Base-by-base conservation (phyloP, 139 green algal species). In the Volvox africanus region DNA sequence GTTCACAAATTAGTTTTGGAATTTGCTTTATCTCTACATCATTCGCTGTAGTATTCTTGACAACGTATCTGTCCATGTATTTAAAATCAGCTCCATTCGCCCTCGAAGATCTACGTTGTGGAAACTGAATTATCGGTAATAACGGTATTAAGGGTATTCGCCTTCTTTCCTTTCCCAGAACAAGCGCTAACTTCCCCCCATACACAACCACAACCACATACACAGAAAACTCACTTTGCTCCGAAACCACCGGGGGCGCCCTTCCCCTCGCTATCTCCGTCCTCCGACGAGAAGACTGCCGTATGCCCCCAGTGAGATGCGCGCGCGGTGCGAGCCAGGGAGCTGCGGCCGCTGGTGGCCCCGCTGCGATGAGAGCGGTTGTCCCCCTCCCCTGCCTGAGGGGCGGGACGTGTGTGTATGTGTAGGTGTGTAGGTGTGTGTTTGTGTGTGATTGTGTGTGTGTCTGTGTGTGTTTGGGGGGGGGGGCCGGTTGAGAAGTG, bases 281-380 rank as follows among this genome's bases (percentile, higher is more conserved):
- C 96, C 62, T 96, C 94, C 55, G 94, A 93, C 24, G 94, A 97
- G 93, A 99, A 99, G 24, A 99, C 94, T 55, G 95, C 93, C 28
- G 92, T 96, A 77, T 97, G 93, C 32, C 94, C 92, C 97, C 97
- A 99, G 69, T 96, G 93, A 68, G 89, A 95, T 61, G 89, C 91
- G 20, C 94, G 94, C 1, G 95, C 96, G 6, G 95, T 97, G 78
- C 95, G 92, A 0, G 91, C 96, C 14, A 84, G 77, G 26, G 55
- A 73, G 76, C 71, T 88, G 78, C 84, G 86, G 50, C 35, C 36
- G 26, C 79, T 62, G 68, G 2, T 22, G 83, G 12, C 83, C 78
- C 33, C 86, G 75, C 85, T 91, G 76, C 88, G 88, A 13, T 81
- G 91, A 6, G 90, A 94, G 71, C 93, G 92, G 17, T 35, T 61